A percentile compares a stretch with the other conserved stretches of the same genome.
Conservation (phyloP, 139 green algal genomes). For the Coelastrella sp. region DNA sequence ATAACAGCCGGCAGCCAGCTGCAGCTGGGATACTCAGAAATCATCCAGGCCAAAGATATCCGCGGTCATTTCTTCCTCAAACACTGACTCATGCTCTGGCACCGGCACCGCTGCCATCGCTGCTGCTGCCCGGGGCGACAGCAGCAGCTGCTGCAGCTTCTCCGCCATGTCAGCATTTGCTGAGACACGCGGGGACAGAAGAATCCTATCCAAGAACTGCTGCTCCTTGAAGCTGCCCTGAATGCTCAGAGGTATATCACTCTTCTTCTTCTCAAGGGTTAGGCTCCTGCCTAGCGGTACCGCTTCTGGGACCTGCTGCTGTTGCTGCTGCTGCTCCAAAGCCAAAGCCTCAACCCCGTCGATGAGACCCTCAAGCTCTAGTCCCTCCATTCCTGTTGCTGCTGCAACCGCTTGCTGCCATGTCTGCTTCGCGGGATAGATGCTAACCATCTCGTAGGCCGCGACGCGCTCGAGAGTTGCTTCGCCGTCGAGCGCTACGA, state of each 20-base stretch:
- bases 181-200: background rate
- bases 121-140: slow-evolving; percentile 1
- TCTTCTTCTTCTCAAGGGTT: background rate
- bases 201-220: background rate
- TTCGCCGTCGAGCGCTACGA: slow-evolving; percentile 73
- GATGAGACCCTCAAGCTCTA: background rate
- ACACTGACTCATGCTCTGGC: background rate
- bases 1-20: background rate
- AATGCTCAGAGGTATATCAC: too few relatives aligned
- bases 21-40: background rate
- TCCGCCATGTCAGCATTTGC: background rate
- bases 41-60: slow-evolving; percentile 46
- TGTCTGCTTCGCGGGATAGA: background rate
- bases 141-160: slow-evolving; percentile 35
- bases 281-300: background rate
- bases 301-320: slow-evolving; percentile 5
- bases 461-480: slow-evolving; percentile 53
- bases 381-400: background rate
- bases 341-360: background rate
- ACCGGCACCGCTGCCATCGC: background rate
- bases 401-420: slow-evolving; percentile 8
- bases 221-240: background rate
- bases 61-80: slow-evolving; percentile 49
- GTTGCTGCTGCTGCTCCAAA: slow-evolving; percentile 20
- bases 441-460: slow-evolving; percentile 67